These are phyloP conservation scores for Tricholoma sp. DNA, from an alignment of 768 basidiomycete species.

Conservation along the genomic window DNA sequence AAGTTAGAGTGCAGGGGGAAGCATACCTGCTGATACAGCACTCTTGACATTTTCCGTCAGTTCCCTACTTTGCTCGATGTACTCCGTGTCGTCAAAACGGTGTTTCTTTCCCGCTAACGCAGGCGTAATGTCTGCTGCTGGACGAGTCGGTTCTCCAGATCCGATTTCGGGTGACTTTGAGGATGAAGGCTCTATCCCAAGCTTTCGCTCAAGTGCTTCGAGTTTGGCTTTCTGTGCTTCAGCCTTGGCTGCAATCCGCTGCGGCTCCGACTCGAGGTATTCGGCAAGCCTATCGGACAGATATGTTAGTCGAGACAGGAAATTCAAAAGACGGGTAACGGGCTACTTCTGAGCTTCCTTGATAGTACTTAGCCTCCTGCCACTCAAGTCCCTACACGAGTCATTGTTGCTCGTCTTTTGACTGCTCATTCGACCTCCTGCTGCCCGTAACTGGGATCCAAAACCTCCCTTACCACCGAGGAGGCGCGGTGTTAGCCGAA, in stretches of 20 bases:
- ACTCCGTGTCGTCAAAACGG: conserved; percentile 89
- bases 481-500: conserved; percentile 72
- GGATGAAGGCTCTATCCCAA: conserved; percentile 54
- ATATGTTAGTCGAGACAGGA: background rate
- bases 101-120: conserved; percentile 73
- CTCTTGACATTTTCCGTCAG: conserved; percentile 88
- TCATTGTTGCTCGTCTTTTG: conserved; percentile 96
- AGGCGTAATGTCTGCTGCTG: conserved; percentile 31
- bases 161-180: conserved; percentile 21
- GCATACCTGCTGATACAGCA: conserved; percentile 79
- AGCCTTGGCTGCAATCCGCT: conserved; percentile 70
- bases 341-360: conserved; percentile 93
- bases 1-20: background rate
- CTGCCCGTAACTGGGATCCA: conserved; percentile 92
- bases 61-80: conserved; percentile 85
- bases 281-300: conserved; percentile 58
- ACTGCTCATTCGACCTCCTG: conserved; percentile 95
- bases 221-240: conserved; percentile 81
- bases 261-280: conserved; percentile 81
- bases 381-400: conserved; percentile 88
- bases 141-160: conserved; percentile 25
- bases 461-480: conserved; percentile 97
- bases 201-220: conserved; percentile 77
- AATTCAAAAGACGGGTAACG: background rate
- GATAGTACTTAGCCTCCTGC: conserved; percentile 85